Evolutionary conservation across 2,329 filamentous ascomycete genomes (phyloP).

Genomic region (Botrytis galanthina): DNA sequence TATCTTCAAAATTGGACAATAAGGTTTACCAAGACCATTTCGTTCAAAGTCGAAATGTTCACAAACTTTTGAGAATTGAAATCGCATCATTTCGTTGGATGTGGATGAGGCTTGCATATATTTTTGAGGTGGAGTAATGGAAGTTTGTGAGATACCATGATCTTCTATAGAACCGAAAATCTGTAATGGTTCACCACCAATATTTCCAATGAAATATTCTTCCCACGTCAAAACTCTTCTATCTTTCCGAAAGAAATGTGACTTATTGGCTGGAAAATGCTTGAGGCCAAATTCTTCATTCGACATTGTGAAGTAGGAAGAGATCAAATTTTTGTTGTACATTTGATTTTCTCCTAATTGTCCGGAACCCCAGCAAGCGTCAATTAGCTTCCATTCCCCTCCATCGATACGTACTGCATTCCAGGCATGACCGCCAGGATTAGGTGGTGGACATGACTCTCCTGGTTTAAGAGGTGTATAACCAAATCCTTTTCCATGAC

Average conservation of each 20-base stretch:
- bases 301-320: conserved; percentile 55
- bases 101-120: conserved; percentile 55
- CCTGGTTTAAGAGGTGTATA: conserved; percentile 62
- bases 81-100: conserved; percentile 62
- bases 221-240: conserved; percentile 71
- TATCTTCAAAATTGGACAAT: conserved; percentile 67
- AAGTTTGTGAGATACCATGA: conserved; percentile 55
- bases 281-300: conserved; percentile 80
- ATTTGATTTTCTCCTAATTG: conserved; percentile 50
- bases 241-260: conserved; percentile 72
- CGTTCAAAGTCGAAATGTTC: conserved; percentile 77
- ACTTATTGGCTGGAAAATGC: conserved; percentile 72
- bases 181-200: conserved; percentile 47
- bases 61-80: conserved; percentile 78
- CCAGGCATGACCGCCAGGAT: conserved; percentile 76
- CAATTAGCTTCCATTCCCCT: conserved; percentile 86
- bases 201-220: conserved; percentile 70
- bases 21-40: conserved; percentile 63
- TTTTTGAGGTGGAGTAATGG: conserved; percentile 59
- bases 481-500: conserved; percentile 85
- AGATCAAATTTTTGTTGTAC: conserved; percentile 68
- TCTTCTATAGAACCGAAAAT: conserved; percentile 47
- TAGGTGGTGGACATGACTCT: conserved; percentile 61
- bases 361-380: conserved; percentile 91
- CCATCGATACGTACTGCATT: conserved; percentile 86